Conservation (phyloP, 129 eudicot genomes). For the Artemisia argyi region DNA sequence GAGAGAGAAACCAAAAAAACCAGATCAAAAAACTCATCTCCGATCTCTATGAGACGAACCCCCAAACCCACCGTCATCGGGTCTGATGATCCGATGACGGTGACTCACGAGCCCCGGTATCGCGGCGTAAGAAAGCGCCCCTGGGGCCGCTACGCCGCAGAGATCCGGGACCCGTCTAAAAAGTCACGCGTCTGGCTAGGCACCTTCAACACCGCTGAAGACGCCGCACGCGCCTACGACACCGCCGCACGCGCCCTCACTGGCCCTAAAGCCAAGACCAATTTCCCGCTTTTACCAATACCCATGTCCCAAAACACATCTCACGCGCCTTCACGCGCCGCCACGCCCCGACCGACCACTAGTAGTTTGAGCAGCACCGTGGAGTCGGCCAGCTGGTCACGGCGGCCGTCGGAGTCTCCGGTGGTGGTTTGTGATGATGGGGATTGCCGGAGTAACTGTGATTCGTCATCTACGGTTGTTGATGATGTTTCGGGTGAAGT, state of each 20-base stretch:
- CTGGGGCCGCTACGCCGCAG: slow-evolving; percentile 28
- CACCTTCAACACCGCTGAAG: slow-evolving; percentile 24
- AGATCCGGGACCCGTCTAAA: slow-evolving; percentile 23
- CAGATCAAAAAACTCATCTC: not conserved
- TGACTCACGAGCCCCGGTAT: slow-evolving; percentile 11
- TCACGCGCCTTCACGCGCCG: not conserved
- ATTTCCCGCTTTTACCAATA: slow-evolving; percentile 18
- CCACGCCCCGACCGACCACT: slow-evolving; percentile 11
- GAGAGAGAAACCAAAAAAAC: not conserved
- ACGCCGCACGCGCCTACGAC: slow-evolving; percentile 30
- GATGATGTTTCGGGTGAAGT: slow-evolving; percentile 24
- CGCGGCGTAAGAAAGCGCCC: slow-evolving; percentile 26
- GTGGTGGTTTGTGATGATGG: not conserved
- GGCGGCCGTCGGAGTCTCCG: not conserved
- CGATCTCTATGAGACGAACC: not conserved
- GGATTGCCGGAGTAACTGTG: slow-evolving; percentile 26
- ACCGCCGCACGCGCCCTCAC: slow-evolving; percentile 22
- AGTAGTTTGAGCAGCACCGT: slow-evolving; percentile 30
- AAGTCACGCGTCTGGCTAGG: slow-evolving; percentile 27
- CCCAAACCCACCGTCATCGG: not conserved
- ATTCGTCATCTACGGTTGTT: slow-evolving; percentile 26
- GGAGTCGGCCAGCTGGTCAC: slow-evolving; percentile 21
- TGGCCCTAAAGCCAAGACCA: slow-evolving; percentile 20
- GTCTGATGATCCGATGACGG: not conserved
- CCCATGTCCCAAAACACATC: not conserved